Percentiles rank a stretch among this genome's conserved stretches.
Evolutionary conservation across 257 asterid species (phyloP).

Genomic region (Solanum neorickii): DNA sequence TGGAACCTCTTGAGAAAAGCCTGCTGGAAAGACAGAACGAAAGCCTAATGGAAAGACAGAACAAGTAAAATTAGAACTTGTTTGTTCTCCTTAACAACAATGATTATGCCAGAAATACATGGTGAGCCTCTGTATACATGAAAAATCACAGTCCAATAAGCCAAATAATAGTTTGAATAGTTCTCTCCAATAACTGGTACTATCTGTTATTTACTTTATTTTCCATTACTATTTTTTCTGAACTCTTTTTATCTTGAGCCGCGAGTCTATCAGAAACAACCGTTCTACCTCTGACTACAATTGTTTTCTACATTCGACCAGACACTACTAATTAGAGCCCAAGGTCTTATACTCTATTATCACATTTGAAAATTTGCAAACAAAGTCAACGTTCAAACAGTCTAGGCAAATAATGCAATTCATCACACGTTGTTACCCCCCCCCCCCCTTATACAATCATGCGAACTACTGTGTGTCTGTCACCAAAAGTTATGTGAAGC

Average conservation of each 20-base stretch:
- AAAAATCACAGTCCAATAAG: not conserved
- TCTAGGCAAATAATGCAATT: not conserved
- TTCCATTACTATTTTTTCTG: not conserved
- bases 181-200: not conserved
- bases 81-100: not conserved
- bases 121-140: not conserved
- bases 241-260: not conserved
- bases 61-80: not conserved
- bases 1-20: constrained; percentile 1
- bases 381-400: not conserved
- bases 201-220: not conserved
- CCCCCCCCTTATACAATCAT: not conserved
- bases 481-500: not conserved
- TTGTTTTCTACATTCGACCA: not conserved
- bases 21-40: not conserved
- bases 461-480: not conserved
- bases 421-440: not conserved
- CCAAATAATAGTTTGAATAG: not conserved
- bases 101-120: not conserved
- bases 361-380: not conserved
- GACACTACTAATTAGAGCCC: not conserved
- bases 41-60: not conserved
- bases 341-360: not conserved
- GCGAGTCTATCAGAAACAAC: not conserved
- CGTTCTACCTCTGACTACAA: not conserved